Evolutionary conservation across 257 asterid genomes (phyloP).

Genomic region (Fraxinus excelsior): DNA sequence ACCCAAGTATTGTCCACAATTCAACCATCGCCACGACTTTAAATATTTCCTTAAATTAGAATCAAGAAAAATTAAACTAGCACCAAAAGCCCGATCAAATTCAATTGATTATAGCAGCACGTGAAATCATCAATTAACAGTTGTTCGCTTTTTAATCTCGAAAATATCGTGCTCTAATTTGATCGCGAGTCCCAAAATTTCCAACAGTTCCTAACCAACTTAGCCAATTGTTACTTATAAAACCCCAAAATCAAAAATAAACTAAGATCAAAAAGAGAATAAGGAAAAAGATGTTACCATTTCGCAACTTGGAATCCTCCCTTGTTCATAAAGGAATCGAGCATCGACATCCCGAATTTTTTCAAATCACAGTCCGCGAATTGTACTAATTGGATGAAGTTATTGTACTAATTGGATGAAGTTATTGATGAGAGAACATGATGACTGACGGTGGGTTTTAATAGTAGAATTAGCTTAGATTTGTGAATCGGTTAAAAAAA

Average conservation of each 20-base stretch:
- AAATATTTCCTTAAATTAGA: not conserved
- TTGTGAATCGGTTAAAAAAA: not conserved
- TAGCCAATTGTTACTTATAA: not conserved
- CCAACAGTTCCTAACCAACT: not conserved
- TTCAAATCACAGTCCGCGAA: constrained; percentile 19
- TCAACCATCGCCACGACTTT: not conserved
- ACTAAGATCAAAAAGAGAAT: not conserved
- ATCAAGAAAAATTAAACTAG: not conserved
- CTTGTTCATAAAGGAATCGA: constrained; percentile 73
- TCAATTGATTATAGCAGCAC: not conserved
- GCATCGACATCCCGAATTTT: constrained; percentile 36
- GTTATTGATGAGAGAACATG: not conserved
- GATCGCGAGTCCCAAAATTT: not conserved
- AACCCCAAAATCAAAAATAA: constrained; percentile 23
- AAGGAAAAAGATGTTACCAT: constrained; percentile 53
- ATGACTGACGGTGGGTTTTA: not conserved
- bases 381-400: not conserved
- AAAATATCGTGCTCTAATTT: constrained; percentile 4
- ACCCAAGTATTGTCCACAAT: constrained; percentile 23
- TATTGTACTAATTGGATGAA: not conserved
- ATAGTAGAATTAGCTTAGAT: not conserved
- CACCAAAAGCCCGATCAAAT: constrained; percentile 3
- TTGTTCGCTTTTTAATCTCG: not conserved
- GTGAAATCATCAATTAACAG: not conserved
- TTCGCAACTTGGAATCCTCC: constrained; percentile 79